These are phyloP conservation scores for Chaetothyriales sp. DNA, from an alignment of 2,329 filamentous ascomycete species.

Conservation along the genomic window DNA sequence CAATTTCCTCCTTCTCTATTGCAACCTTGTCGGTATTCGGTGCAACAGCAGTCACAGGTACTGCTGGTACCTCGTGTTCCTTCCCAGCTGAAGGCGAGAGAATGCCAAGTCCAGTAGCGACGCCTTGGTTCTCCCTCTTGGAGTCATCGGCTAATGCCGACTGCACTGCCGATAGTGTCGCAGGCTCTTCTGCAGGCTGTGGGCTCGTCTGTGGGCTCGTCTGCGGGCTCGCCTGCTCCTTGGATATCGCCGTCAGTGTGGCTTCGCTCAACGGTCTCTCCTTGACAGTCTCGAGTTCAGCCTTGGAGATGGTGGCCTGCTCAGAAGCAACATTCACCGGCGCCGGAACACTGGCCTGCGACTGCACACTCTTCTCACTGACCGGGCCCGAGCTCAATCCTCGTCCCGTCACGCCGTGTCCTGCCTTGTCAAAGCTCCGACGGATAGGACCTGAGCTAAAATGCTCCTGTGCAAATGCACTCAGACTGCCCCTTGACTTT, in stretches of 20 bases:
- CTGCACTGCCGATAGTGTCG: background rate
- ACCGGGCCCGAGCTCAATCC: background rate
- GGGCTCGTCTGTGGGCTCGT: background rate
- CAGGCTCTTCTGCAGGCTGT: background rate
- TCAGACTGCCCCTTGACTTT: background rate
- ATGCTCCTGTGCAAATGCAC: background rate
- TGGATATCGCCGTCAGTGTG: background rate
- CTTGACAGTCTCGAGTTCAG: background rate
- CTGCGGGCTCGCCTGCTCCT: background rate
- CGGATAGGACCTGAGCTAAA: background rate
- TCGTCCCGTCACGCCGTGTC: background rate
- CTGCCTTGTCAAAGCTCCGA: background rate
- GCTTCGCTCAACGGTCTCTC: background rate
- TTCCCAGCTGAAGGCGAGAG: background rate
- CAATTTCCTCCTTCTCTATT: background rate
- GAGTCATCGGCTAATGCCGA: background rate
- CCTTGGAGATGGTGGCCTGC: background rate
- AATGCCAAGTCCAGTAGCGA: background rate
- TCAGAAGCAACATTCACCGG: background rate
- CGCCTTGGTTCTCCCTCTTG: background rate
- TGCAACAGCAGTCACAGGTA: background rate
- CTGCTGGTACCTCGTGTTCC: background rate
- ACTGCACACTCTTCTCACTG: background rate
- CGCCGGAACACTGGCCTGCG: background rate
- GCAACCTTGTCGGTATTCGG: background rate